Evolutionary conservation across 441 rosid genomes (phyloP).

Genomic region (Syzygium syzygioides): DNA sequence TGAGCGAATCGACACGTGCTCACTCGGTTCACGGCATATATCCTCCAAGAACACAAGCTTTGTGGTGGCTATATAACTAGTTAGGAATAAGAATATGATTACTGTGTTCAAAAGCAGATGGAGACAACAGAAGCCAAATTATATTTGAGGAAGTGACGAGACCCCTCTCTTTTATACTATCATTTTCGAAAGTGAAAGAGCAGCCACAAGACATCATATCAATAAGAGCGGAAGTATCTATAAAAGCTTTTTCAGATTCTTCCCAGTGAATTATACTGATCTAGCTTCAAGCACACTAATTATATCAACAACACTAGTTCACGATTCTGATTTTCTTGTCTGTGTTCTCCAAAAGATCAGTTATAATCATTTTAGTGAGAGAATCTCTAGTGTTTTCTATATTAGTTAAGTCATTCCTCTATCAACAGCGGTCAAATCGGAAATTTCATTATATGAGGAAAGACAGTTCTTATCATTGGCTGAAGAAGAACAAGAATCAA

Average conservation of each 20-base stretch:
- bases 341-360: neutral
- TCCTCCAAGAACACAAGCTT: neutral
- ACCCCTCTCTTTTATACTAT: neutral
- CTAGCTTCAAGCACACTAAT: constrained; percentile 29
- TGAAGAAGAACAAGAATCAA: constrained; percentile 38
- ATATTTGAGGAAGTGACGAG: constrained; percentile 4
- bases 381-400: neutral
- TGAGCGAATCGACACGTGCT: neutral
- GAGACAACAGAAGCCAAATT: constrained; percentile 12
- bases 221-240: neutral
- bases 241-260: constrained; percentile 22
- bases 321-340: neutral
- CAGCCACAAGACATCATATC: neutral
- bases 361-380: neutral
- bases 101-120: constrained; percentile 7
- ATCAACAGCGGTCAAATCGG: constrained; percentile 35
- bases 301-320: neutral
- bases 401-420: neutral
- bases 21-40: neutral
- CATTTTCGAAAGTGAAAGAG: neutral
- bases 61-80: neutral
- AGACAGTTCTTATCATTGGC: constrained; percentile 33
- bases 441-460: constrained; percentile 26
- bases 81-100: constrained; percentile 20
- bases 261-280: constrained; percentile 4